Conservation (phyloP, 2,329 filamentous ascomycete genomes). For the Hypoxylon sp. region DNA sequence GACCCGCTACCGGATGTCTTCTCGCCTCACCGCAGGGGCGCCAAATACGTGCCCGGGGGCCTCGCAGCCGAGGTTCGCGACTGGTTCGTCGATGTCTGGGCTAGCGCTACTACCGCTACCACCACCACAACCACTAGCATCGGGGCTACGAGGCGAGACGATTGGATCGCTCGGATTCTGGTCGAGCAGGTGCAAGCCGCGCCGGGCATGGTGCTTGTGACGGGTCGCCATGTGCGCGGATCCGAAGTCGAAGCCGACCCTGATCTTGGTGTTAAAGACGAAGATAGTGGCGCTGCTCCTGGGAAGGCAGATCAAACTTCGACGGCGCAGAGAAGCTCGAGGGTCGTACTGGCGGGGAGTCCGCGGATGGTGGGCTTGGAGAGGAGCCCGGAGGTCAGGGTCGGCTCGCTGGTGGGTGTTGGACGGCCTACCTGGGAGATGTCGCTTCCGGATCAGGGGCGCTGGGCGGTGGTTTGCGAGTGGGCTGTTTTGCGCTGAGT, state of each 20-base stretch:
- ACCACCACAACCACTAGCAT: no score
- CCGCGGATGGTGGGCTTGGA: slow-evolving; percentile 43
- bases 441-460: slow-evolving; percentile 42
- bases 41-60: slow-evolving; percentile 51
- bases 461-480: slow-evolving; percentile 50
- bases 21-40: slow-evolving; percentile 49
- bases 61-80: slow-evolving; percentile 54
- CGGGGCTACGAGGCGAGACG: slow-evolving; percentile 24
- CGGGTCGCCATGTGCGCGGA: slow-evolving; percentile 23
- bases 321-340: slow-evolving; percentile 13
- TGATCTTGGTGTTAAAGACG: no score
- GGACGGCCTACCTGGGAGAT: slow-evolving; percentile 51
- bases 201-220: slow-evolving; percentile 45
- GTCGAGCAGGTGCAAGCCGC: slow-evolving; percentile 40
- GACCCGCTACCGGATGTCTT: slow-evolving; percentile 50
- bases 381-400: slow-evolving; percentile 39
- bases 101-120: slow-evolving; percentile 37
- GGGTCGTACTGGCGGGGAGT: slow-evolving; percentile 43
- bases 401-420: slow-evolving; percentile 46
- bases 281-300: no score
- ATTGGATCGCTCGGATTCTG: slow-evolving; percentile 36
- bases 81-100: slow-evolving; percentile 56
- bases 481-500: slow-evolving; percentile 45
- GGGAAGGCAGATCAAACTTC: no score
- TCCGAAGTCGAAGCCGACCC: not conserved